These are phyloP conservation scores for Mucor racemosus DNA, from an alignment of 371 early-diverging fungal genomes.

Conservation along the genomic window DNA sequence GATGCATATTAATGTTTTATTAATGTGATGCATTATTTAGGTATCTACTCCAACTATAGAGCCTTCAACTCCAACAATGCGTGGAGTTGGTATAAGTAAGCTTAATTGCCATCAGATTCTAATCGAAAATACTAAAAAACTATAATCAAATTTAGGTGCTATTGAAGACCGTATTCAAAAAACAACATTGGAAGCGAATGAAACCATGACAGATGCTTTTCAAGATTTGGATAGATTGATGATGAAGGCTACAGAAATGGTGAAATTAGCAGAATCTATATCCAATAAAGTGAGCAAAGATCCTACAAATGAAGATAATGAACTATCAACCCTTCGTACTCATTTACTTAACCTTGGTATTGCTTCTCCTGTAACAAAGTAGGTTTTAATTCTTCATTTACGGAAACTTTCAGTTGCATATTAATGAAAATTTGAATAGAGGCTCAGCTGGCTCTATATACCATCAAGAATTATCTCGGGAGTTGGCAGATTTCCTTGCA, in stretches of 20 bases:
- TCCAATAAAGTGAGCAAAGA: slow-evolving; percentile 66
- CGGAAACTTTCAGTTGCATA: neutral
- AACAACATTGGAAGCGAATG: slow-evolving; percentile 64
- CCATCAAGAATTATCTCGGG: slow-evolving; percentile 82
- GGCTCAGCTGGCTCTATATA: slow-evolving; percentile 85
- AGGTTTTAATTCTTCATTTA: slow-evolving; percentile 6
- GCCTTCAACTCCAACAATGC: slow-evolving; percentile 13
- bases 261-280: slow-evolving; percentile 77
- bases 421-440: slow-evolving; percentile 32
- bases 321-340: slow-evolving; percentile 66
- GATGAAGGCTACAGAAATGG: slow-evolving; percentile 89
- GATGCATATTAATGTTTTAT: neutral
- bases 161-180: slow-evolving; percentile 76
- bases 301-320: slow-evolving; percentile 43
- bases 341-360: slow-evolving; percentile 87
- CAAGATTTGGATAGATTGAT: slow-evolving; percentile 84
- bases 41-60: slow-evolving; percentile 4
- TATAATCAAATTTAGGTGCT: slow-evolving; percentile 53
- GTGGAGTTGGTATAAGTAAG: slow-evolving; percentile 54
- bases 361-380: slow-evolving; percentile 86
- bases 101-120: neutral
- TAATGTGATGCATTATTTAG: neutral
- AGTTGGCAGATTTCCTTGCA: slow-evolving; percentile 81
- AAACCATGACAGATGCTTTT: slow-evolving; percentile 81
- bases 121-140: neutral